Percentiles rank a stretch among this genome's conserved stretches.
Conservation (phyloP, 2,329 filamentous ascomycete genomes). For the Gaeumannomyces tritici region DNA sequence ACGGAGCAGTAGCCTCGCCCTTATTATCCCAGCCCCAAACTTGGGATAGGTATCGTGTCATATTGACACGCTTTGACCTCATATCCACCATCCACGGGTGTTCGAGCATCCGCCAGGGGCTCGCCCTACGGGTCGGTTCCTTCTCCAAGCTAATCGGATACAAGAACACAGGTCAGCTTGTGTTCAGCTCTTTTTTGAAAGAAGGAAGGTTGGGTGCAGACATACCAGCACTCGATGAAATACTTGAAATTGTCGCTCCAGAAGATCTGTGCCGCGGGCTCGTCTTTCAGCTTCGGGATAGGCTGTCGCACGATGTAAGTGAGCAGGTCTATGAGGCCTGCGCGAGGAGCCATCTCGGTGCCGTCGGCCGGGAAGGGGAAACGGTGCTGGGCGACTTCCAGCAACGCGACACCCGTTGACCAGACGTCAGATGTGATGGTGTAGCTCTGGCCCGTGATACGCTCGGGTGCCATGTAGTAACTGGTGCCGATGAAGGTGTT, state of each 20-base stretch:
- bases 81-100: conserved; percentile 99
- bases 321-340: conserved; percentile 85
- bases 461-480: conserved; percentile 98
- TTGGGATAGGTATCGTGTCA: conserved; percentile 85
- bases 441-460: conserved; percentile 94
- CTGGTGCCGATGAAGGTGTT: conserved; percentile 98
- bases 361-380: conserved; percentile 98
- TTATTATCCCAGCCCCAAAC: conserved; percentile 94
- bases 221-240: conserved; percentile 98
- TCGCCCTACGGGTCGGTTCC: conserved; percentile 75
- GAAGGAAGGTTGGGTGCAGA: conserved; percentile 16
- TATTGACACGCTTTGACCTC: conserved; percentile 92
- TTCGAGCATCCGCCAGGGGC: conserved; percentile 97
- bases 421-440: conserved; percentile 98
- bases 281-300: conserved; percentile 92
- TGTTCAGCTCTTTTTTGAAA: background rate
- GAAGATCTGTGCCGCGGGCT: conserved; percentile 77
- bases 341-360: conserved; percentile 87
- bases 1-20: conserved; percentile 9
- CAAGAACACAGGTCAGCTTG: background rate
- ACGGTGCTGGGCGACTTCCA: conserved; percentile 98
- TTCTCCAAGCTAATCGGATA: conserved; percentile 68
- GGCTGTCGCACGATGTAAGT: conserved; percentile 96
- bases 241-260: conserved; percentile 99
- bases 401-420: conserved; percentile 90